These are phyloP conservation scores for Globisporangium middletonii DNA, from an alignment of 352 stramenopile species.

Conservation along the genomic window DNA sequence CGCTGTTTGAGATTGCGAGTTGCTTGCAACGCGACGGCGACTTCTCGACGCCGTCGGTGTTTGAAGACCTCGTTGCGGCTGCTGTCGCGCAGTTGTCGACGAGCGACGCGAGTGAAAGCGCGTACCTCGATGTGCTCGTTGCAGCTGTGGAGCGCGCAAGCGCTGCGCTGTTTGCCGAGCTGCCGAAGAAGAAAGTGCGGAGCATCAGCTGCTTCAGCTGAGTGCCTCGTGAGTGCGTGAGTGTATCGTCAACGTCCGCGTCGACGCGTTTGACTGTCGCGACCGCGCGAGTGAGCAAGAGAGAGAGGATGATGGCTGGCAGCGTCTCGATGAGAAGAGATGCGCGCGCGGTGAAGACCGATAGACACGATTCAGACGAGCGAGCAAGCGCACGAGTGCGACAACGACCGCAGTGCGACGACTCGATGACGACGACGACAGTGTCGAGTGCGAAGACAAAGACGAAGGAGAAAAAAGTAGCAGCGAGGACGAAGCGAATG, in stretches of 20 bases:
- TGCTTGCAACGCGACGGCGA: slow-evolving; percentile 78
- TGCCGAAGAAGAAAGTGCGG: slow-evolving; percentile 83
- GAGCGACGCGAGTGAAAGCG: slow-evolving; percentile 12
- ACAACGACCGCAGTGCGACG: no score
- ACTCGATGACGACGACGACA: no score
- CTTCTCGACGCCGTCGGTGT: slow-evolving; percentile 63
- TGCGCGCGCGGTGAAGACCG: no score
- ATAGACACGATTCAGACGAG: no score
- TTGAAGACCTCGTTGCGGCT: slow-evolving; percentile 65
- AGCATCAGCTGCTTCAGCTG: slow-evolving; percentile 87
- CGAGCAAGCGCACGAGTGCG: no score
- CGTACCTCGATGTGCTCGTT: slow-evolving; percentile 56
- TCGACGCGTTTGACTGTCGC: no score
- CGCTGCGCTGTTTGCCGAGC: slow-evolving; percentile 43
- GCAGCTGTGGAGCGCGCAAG: slow-evolving; percentile 30
- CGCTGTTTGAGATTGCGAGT: slow-evolving; percentile 79
- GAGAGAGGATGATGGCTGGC: no score
- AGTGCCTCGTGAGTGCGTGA: slow-evolving; percentile 4
- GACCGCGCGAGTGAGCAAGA: no score
- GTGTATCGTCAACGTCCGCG: neutral
- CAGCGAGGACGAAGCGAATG: no score
- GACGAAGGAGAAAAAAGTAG: no score
- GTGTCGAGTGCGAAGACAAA: no score
- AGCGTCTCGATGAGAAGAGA: no score
- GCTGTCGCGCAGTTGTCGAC: slow-evolving; percentile 27